Evolutionary conservation across 2,329 filamentous ascomycete genomes (phyloP).

Genomic region (Ambrosiella cleistominuta): DNA sequence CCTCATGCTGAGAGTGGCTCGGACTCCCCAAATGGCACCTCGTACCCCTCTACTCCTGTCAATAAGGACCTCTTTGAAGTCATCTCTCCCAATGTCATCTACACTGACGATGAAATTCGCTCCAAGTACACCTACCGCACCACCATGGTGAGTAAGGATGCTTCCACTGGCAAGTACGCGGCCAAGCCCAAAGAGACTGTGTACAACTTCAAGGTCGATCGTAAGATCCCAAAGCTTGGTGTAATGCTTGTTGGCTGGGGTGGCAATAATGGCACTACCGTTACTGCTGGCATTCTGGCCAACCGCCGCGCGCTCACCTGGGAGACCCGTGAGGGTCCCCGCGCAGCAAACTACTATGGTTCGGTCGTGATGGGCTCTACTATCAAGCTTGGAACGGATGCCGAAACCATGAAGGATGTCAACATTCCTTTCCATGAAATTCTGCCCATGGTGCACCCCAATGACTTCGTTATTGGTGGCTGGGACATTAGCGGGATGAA

Average conservation of each 20-base stretch:
- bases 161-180: conserved; percentile 55
- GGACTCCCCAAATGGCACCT: conserved; percentile 33
- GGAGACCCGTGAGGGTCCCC: conserved; percentile 83
- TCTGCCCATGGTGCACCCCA: conserved; percentile 91
- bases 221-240: conserved; percentile 80
- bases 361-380: conserved; percentile 95
- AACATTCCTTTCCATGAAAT: conserved; percentile 93
- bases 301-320: conserved; percentile 74
- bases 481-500: conserved; percentile 95
- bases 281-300: conserved; percentile 91
- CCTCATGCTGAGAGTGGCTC: conserved; percentile 59
- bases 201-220: conserved; percentile 96
- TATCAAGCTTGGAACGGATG: conserved; percentile 83
- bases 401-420: conserved; percentile 69
- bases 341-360: conserved; percentile 89
- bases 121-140: conserved; percentile 96
- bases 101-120: conserved; percentile 73
- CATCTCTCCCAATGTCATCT: conserved; percentile 78
- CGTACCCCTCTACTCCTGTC: conserved; percentile 21
- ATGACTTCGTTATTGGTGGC: conserved; percentile 84
- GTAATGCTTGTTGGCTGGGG: conserved; percentile 97
- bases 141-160: conserved; percentile 55
- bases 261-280: conserved; percentile 95
- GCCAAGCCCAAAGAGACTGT: conserved; percentile 74
- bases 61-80: conserved; percentile 58